These are phyloP conservation scores for Hyphopichia fennica DNA, from an alignment of 1,139 yeast genomes.

Conservation along the genomic window DNA sequence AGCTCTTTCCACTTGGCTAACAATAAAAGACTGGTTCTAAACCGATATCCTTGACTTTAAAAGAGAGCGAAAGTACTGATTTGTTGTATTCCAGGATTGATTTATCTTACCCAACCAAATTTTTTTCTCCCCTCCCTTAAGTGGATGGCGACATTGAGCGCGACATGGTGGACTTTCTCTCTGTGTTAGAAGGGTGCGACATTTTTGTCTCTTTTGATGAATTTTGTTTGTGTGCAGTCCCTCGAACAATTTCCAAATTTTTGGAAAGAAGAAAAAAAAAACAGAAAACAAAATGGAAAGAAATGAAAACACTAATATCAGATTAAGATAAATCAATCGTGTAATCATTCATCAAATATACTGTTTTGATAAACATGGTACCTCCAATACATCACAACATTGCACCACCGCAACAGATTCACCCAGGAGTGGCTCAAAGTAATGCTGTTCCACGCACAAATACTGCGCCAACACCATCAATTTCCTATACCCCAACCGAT, in stretches of 20 bases:
- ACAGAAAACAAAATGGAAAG: no score
- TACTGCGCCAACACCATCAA: constrained; percentile 40
- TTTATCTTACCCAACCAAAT: no score
- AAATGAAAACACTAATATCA: background rate
- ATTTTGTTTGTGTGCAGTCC: background rate
- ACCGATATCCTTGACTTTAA: no score
- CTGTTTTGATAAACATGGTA: no score
- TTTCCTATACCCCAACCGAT: constrained; percentile 68
- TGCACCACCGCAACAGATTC: background rate
- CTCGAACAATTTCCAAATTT: background rate
- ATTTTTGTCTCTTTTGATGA: background rate
- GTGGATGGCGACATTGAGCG: background rate
- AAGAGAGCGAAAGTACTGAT: no score
- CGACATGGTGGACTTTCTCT: background rate
- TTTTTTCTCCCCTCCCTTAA: background rate
- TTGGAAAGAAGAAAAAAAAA: no score
- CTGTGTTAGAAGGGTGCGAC: background rate
- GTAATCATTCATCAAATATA: no score
- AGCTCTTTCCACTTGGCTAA: no score
- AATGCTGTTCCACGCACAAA: constrained; percentile 23
- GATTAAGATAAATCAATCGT: no score
- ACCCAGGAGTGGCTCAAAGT: constrained; percentile 3
- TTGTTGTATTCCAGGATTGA: no score
- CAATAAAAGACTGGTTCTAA: no score
- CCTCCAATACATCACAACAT: background rate